Evolutionary conservation across 179 eudicot species (phyloP).

Genomic region (Beta macrorhiza): DNA sequence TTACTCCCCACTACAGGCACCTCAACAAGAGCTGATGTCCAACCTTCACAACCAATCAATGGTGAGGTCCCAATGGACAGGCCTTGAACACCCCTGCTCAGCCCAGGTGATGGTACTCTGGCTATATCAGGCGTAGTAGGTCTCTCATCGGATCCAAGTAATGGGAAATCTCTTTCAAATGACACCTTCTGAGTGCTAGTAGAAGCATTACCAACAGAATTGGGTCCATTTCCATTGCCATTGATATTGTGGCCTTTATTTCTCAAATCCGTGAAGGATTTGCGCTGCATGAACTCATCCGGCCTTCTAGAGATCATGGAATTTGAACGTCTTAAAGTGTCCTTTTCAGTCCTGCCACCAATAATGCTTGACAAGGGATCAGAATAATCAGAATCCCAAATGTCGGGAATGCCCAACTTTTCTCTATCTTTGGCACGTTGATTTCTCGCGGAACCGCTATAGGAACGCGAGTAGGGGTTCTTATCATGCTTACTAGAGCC

Average conservation of each 20-base stretch:
- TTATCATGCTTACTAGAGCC: conserved; percentile 42
- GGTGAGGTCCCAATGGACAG: conserved; percentile 49
- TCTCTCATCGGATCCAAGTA: conserved; percentile 64
- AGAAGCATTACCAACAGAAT: conserved; percentile 29
- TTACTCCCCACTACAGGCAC: conserved; percentile 51
- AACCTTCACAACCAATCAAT: conserved; percentile 51
- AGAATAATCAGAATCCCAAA: conserved; percentile 50
- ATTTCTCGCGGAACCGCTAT: conserved; percentile 54
- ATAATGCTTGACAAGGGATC: conserved; percentile 45
- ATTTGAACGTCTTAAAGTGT: conserved; percentile 65
- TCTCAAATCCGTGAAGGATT: conserved; percentile 35
- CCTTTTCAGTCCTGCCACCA: conserved; percentile 48
- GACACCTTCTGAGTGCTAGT: conserved; percentile 45
- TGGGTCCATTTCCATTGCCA: conserved; percentile 34
- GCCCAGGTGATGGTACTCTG: conserved; percentile 68
- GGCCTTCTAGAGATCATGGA: conserved; percentile 57
- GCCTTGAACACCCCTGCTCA: conserved; percentile 53
- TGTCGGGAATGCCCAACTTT: conserved; percentile 39
- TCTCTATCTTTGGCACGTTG: conserved; percentile 59
- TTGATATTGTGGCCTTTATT: conserved; percentile 31
- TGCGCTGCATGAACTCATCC: conserved; percentile 46
- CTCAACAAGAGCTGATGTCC: conserved; percentile 88
- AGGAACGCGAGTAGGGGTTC: conserved; percentile 39
- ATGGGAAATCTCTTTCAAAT: conserved; percentile 71
- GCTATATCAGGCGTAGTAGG: conserved; percentile 44